These are phyloP conservation scores for Chlamydomonas sphaeroides DNA, from an alignment of 139 green algal species.

Conservation along the genomic window DNA sequence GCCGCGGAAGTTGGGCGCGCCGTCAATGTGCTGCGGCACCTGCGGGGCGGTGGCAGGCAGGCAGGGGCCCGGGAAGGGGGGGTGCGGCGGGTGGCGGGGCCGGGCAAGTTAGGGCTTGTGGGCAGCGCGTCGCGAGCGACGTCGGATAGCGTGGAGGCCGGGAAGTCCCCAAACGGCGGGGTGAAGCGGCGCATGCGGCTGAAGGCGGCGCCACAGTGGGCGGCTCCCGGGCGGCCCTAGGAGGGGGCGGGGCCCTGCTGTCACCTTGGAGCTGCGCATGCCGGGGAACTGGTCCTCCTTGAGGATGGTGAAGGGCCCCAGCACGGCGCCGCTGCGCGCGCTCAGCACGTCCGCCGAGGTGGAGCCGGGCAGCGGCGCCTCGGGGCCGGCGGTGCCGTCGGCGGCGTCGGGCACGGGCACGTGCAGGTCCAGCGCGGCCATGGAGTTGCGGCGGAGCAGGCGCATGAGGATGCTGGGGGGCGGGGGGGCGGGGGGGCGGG, in stretches of 20 bases:
- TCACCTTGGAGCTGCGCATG: constrained; percentile 52
- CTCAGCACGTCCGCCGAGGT: constrained; percentile 57
- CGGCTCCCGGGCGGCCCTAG: no score
- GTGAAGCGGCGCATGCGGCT: no score
- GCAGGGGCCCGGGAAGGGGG: no score
- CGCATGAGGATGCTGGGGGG: constrained; percentile 67
- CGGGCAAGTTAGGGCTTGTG: no score
- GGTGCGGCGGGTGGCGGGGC: no score
- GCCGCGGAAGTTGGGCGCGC: constrained; percentile 85
- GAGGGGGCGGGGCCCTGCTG: no score
- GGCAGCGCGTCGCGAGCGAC: no score
- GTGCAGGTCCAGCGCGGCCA: constrained; percentile 86
- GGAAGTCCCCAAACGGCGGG: no score
- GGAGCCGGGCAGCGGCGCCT: constrained; percentile 18
- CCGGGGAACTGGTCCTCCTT: constrained; percentile 93
- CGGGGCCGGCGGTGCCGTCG: neutral
- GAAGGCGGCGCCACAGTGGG: no score
- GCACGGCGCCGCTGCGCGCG: constrained; percentile 70
- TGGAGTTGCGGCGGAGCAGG: constrained; percentile 86
- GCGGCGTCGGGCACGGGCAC: constrained; percentile 22
- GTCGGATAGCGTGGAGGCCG: no score
- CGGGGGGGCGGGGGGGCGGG: neutral
- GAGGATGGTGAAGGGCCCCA: constrained; percentile 85
- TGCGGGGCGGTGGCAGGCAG: no score
- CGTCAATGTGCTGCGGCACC: constrained; percentile 61